phyloP scores from a whole-genome alignment of 768 basidiomycete species.

The Serendipita sp. region DNA sequence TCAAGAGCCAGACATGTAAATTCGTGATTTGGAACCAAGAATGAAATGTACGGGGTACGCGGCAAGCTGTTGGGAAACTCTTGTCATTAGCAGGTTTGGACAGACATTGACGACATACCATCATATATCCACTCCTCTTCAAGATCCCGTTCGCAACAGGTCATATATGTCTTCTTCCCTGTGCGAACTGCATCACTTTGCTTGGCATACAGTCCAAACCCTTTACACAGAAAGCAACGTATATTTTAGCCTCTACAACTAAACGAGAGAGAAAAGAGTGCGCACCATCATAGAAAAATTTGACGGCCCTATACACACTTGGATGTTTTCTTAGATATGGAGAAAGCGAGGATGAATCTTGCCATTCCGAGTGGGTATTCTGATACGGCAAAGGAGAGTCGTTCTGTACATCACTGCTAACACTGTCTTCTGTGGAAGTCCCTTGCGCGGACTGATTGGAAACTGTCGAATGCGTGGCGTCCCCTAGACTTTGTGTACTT shows the following conservation, averaged over 20 bases:
- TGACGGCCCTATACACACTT: constrained; percentile 22
- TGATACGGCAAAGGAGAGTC: background rate
- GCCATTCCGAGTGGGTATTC: background rate
- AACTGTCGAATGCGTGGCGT: too few relatives aligned
- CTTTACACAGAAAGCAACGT: background rate
- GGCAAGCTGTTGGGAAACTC: constrained; percentile 39
- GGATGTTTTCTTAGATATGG: constrained; percentile 14
- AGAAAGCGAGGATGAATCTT: background rate
- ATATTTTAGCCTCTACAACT: background rate
- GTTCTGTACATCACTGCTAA: background rate
- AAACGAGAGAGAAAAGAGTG: background rate
- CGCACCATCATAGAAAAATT: constrained; percentile 29
- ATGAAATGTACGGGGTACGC: constrained; percentile 83
- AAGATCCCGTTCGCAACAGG: background rate
- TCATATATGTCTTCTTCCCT: background rate
- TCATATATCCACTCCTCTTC: background rate
- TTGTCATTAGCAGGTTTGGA: background rate
- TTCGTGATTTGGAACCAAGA: constrained; percentile 94
- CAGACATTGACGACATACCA: background rate
- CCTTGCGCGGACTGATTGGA: too few relatives aligned
- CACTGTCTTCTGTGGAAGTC: too few relatives aligned
- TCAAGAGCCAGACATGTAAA: constrained; percentile 82
- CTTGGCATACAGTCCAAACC: constrained; percentile 3
- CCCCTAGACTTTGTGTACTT: too few relatives aligned
- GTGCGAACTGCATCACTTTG: background rate